These are phyloP conservation scores for Lycium barbarum DNA, from an alignment of 257 asterid genomes.

Conservation along the genomic window DNA sequence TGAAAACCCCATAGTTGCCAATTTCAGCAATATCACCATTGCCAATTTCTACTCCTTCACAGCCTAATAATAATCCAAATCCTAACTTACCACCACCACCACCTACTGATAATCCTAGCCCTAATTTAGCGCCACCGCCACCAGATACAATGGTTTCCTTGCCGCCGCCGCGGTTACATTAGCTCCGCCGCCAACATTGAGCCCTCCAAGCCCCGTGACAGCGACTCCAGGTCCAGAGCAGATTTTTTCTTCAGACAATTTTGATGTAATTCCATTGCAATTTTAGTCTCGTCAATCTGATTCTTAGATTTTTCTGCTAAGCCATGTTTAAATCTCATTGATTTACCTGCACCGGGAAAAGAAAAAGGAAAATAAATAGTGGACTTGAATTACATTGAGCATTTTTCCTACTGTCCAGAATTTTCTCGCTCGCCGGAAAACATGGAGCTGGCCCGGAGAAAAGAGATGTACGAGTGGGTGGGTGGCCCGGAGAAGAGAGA, in stretches of 20 bases:
- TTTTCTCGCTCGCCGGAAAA: too few relatives aligned
- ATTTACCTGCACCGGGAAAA: neutral
- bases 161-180: constrained; percentile 41
- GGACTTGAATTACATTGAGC: neutral
- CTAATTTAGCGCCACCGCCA: constrained; percentile 46
- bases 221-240: constrained; percentile 74
- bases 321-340: neutral
- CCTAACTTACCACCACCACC: constrained; percentile 38
- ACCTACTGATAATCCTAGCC: constrained; percentile 42
- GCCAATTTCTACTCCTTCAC: neutral
- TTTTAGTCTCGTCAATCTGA: neutral
- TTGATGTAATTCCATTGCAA: neutral
- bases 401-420: neutral
- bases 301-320: neutral
- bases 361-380: too few relatives aligned
- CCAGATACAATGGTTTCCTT: constrained; percentile 25
- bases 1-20: too few relatives aligned
- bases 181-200: constrained; percentile 70
- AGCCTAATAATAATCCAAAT: too few relatives aligned
- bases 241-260: neutral
- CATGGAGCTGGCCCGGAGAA: too few relatives aligned
- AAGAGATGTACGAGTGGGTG: too few relatives aligned
- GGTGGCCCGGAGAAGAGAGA: too few relatives aligned
- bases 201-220: constrained; percentile 63
- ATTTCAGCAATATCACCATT: constrained; percentile 25